Base-by-base conservation (phyloP, 2,329 filamentous ascomycete species). In the Colletotrichum sp. region DNA sequence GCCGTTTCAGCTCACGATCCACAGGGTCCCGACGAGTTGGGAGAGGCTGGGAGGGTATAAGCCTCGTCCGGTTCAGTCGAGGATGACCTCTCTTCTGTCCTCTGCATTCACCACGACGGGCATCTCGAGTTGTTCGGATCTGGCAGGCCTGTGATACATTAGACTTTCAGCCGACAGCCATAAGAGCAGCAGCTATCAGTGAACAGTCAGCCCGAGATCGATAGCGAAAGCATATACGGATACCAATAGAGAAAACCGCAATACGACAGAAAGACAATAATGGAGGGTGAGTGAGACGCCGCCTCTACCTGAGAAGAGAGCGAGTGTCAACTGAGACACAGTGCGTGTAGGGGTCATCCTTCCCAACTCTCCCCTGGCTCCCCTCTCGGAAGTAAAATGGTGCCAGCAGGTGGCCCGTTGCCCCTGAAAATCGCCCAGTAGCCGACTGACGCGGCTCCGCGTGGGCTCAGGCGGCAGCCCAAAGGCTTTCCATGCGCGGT, bases 1-100 rank as follows among this genome's bases (percentile, higher is more conserved):
- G 18, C 16, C 65, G 74, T 73, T 73, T 75, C 74, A 69, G 64
- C 39, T 43, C 48, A 14, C n/a, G 34, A 59, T 59, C 43, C 67
- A 24, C 59, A 59, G 16, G n/a, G 67, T 48, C 18, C 67, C 43
- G 26, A 48, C 13, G 21, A 43, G 30, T 34, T 60, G 26, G 43
- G 21, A 34, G 68, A 32, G 30, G 26, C 32, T 63, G 59, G 57
- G 57, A 32, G 57, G 57, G 26, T 36, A 48, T 70, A 48, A 24
- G 52, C 21, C 8, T n/a, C 30, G 30, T 26, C 52, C 30, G 69
- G 71, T 68, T 26, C 63, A 32, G 64, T 36, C 18, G 71, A 30
- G 14, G 52, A 64, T 10, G 18, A 4, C 21, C 26, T 52, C 57
- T 52, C 21, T 18, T 36, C 26, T 10, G 9, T n/a, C 0, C 16